These are phyloP conservation scores for Aspergillus candidus DNA, from an alignment of 2,329 filamentous ascomycete genomes.

Conservation along the genomic window DNA sequence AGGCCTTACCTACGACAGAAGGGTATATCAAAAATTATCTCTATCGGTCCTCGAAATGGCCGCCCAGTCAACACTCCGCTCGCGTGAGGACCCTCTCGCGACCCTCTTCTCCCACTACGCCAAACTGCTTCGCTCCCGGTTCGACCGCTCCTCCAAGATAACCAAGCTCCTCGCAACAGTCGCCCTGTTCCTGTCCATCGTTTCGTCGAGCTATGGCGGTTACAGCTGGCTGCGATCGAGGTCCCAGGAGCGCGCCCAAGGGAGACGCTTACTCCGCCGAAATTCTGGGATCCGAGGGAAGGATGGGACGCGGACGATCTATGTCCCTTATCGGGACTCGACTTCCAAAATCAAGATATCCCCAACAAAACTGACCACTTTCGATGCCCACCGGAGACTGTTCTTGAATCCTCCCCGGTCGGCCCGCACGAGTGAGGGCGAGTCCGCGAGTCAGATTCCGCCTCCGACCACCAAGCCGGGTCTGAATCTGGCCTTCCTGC, in stretches of 20 bases:
- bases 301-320: conserved; percentile 90
- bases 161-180: conserved; percentile 71
- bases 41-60: conserved; percentile 55
- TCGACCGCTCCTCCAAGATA: conserved; percentile 62
- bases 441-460: conserved; percentile 58
- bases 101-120: conserved; percentile 52
- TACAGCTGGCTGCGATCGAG: conserved; percentile 68
- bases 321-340: conserved; percentile 78
- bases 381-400: conserved; percentile 88
- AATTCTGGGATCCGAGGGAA: conserved; percentile 93
- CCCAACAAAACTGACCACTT: conserved; percentile 85
- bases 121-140: conserved; percentile 42
- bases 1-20: too few species aligned
- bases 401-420: conserved; percentile 88
- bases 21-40: too few species aligned
- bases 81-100: conserved; percentile 60
- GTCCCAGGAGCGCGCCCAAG: conserved; percentile 73
- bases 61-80: conserved; percentile 75
- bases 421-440: conserved; percentile 66
- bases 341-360: conserved; percentile 89
- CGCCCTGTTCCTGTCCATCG: conserved; percentile 68
- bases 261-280: conserved; percentile 71
- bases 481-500: conserved; percentile 88
- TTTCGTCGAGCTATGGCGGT: conserved; percentile 72
- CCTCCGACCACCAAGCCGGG: conserved; percentile 88